phyloP scores from a whole-genome alignment of 345 rosid species.

The Aquilaria yunnanensis region DNA sequence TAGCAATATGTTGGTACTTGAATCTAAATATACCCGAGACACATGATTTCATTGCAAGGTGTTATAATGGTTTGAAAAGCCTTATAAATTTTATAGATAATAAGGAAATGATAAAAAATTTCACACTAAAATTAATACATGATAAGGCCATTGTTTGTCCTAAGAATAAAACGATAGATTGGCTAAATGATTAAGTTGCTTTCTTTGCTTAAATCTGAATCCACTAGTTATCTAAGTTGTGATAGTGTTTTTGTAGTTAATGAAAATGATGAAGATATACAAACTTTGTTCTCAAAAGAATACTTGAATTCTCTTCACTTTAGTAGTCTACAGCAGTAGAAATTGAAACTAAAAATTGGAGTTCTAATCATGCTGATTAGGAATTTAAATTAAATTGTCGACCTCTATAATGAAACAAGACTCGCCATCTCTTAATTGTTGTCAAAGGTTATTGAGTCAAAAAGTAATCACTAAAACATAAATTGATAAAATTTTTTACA shows the following conservation, averaged over 20 bases:
- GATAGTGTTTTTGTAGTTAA: neutral
- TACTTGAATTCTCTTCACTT: neutral
- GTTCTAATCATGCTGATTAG: neutral
- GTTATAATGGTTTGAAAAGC: no score
- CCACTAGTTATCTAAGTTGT: no score
- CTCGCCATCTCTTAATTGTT: neutral
- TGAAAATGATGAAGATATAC: neutral
- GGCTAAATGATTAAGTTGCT: neutral
- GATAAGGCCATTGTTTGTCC: neutral
- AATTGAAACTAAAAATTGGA: neutral
- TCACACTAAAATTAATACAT: no score
- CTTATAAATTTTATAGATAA: no score
- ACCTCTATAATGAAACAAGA: slow-evolving; percentile 9
- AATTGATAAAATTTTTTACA: neutral
- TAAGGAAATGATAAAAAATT: no score
- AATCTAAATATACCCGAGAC: no score
- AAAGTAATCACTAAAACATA: neutral
- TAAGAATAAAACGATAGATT: neutral
- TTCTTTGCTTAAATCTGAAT: neutral
- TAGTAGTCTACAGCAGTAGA: neutral
- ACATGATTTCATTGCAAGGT: no score
- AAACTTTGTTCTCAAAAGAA: neutral
- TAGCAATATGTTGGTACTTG: no score
- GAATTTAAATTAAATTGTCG: neutral
- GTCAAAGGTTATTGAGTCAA: neutral